A percentile compares a stretch with the other conserved stretches of the same genome.
Evolutionary conservation across 345 rosid species (phyloP).

Genomic region (Bruguiera gymnorhiza): DNA sequence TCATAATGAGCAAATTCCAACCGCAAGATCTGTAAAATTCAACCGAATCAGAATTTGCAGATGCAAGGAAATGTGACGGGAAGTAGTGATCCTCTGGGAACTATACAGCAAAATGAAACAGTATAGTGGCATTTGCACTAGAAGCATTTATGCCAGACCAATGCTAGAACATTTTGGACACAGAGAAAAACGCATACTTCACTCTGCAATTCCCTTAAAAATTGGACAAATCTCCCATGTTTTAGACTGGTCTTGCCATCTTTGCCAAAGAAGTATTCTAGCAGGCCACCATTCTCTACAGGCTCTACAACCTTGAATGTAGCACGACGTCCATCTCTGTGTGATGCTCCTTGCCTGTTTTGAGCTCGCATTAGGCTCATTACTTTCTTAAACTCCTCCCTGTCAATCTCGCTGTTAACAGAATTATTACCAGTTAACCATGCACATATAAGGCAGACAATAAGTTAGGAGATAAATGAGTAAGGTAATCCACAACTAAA

Average conservation of each 20-base stretch:
- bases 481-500: too few relatives aligned
- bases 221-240: constrained; percentile 28
- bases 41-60: neutral
- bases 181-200: constrained; percentile 16
- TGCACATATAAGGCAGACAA: too few relatives aligned
- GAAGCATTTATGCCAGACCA: neutral
- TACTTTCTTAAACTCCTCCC: constrained; percentile 25
- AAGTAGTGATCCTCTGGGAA: neutral
- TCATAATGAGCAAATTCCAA: constrained; percentile 33
- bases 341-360: constrained; percentile 25
- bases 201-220: constrained; percentile 22
- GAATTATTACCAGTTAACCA: neutral
- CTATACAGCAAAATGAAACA: neutral
- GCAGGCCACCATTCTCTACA: constrained; percentile 27
- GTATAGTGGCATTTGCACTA: too few relatives aligned
- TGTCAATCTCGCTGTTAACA: constrained; percentile 23
- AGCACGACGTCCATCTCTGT: constrained; percentile 20
- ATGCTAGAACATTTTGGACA: neutral
- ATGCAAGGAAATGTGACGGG: neutral
- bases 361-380: constrained; percentile 32
- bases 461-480: too few relatives aligned
- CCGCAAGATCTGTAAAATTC: constrained; percentile 16
- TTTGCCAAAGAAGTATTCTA: constrained; percentile 27
- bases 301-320: constrained; percentile 16
- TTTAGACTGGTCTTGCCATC: constrained; percentile 22